A percentile compares a stretch with the other conserved stretches of the same genome.
Conservation (phyloP, 2,329 filamentous ascomycete genomes). For the Ceratocystis destructans region DNA sequence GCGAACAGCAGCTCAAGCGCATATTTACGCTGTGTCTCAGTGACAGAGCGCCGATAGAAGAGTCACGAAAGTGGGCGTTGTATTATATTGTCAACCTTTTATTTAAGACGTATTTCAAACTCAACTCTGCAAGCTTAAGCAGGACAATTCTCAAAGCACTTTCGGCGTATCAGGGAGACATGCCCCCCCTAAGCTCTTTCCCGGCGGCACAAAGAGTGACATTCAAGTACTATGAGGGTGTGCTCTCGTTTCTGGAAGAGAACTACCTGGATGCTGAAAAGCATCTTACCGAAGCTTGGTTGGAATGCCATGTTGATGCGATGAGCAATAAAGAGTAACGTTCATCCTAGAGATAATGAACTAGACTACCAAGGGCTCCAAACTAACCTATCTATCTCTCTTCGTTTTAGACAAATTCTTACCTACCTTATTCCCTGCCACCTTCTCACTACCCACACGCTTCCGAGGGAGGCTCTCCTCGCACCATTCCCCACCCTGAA, state of each 20-base stretch:
- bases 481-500: conserved; percentile 63
- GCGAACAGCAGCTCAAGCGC: conserved; percentile 75
- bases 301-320: conserved; percentile 59
- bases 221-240: conserved; percentile 90
- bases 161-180: conserved; percentile 60
- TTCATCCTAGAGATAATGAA: neutral
- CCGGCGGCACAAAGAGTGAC: conserved; percentile 85
- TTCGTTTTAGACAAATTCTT: conserved; percentile 46
- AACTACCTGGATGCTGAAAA: conserved; percentile 78
- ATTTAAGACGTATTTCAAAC: conserved; percentile 97
- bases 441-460: conserved; percentile 71
- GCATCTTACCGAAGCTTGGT: conserved; percentile 66
- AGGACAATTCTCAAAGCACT: conserved; percentile 82
- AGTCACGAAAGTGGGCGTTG: conserved; percentile 94
- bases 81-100: conserved; percentile 90
- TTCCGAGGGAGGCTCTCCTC: conserved; percentile 61
- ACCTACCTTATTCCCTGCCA: conserved; percentile 92
- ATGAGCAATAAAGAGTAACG: conserved; percentile 68
- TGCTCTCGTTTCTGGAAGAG: conserved; percentile 88
- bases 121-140: conserved; percentile 78
- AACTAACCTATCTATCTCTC: neutral
- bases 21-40: conserved; percentile 84
- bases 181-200: conserved; percentile 66
- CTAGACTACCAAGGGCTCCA: conserved; percentile 21
- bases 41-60: conserved; percentile 70